A percentile compares a stretch with the other conserved stretches of the same genome.
phyloP scores from a whole-genome alignment of 805 yeast genomes.

The Barnettozyma botsteinii region DNA sequence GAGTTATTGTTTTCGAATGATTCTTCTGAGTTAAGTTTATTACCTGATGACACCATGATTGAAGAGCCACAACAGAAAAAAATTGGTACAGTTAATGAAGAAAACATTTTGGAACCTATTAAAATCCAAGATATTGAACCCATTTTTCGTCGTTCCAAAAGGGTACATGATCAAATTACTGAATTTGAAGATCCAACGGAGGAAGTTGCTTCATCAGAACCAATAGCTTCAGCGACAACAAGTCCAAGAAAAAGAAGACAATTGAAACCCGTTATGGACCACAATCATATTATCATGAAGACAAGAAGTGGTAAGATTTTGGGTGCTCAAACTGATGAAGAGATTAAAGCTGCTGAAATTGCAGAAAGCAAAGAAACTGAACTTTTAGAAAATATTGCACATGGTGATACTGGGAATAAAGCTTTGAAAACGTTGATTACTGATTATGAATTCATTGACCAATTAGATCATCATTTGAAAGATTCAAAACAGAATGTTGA shows the following conservation, averaged over 20 bases:
- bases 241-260: conserved; percentile 3
- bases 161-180: too few species aligned
- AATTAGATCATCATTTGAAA: background rate
- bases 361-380: conserved; percentile 18
- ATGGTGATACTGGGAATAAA: conserved; percentile 12
- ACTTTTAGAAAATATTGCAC: conserved; percentile 18
- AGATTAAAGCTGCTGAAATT: conserved; percentile 19
- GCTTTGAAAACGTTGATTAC: conserved; percentile 12
- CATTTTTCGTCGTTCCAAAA: too few species aligned
- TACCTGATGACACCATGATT: background rate
- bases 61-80: too few species aligned
- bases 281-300: conserved; percentile 22
- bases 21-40: background rate
- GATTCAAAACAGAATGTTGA: too few species aligned
- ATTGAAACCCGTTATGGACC: conserved; percentile 1
- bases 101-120: too few species aligned
- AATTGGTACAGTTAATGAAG: too few species aligned
- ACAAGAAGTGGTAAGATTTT: conserved; percentile 28
- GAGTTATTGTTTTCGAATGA: background rate
- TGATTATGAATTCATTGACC: conserved; percentile 14
- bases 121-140: too few species aligned
- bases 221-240: too few species aligned
- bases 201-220: background rate
- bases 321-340: conserved; percentile 25
- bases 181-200: background rate